Evolutionary conservation across 129 eudicot species (phyloP).

Genomic region (Pseudognaphalium luteoalbum): DNA sequence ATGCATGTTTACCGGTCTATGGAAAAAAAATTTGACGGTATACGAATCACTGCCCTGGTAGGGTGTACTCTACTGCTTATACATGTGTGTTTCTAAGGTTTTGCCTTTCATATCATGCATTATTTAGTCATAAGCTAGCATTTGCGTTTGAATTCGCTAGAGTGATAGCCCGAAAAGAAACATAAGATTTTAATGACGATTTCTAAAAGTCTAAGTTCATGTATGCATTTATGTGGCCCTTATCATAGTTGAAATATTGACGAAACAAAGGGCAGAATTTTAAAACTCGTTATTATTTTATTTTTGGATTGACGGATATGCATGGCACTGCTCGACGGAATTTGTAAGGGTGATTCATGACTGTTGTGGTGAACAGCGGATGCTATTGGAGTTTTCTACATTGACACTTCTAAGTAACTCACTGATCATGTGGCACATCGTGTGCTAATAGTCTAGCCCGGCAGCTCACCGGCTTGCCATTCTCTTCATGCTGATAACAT

Average conservation of each 20-base stretch:
- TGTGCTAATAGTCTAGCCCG: constrained; percentile 48
- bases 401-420: constrained; percentile 58
- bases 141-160: neutral
- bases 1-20: too few relatives aligned
- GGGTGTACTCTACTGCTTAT: neutral
- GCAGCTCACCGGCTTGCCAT: constrained; percentile 65
- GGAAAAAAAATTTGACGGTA: too few relatives aligned
- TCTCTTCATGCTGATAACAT: constrained; percentile 62
- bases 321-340: too few relatives aligned
- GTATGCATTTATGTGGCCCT: too few relatives aligned
- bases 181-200: neutral
- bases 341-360: neutral
- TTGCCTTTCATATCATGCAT: neutral
- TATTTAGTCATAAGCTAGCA: neutral
- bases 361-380: constrained; percentile 53
- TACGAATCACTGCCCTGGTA: too few relatives aligned
- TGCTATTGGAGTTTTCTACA: constrained; percentile 62
- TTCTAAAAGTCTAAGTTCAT: too few relatives aligned
- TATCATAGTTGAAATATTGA: too few relatives aligned
- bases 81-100: neutral
- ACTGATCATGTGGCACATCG: constrained; percentile 49
- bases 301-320: too few relatives aligned
- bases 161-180: neutral
- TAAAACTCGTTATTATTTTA: too few relatives aligned
- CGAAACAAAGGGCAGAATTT: too few relatives aligned